Percentiles rank a stretch among this genome's conserved stretches.
Conservation (phyloP, 495 filamentous ascomycete genomes). For the Choiromyces venosus region DNA sequence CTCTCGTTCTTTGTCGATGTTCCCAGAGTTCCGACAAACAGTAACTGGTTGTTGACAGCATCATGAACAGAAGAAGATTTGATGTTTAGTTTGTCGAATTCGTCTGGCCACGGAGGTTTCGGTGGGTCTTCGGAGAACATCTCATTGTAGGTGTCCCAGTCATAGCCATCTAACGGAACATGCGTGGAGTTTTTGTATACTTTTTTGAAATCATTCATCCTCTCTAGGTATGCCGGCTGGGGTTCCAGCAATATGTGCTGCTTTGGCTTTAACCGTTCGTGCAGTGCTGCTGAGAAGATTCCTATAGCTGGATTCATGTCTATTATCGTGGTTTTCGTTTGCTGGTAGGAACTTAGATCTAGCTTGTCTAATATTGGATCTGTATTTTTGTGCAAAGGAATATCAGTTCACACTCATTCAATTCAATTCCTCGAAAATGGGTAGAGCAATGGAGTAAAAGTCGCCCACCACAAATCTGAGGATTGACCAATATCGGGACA, state of each 20-base stretch:
- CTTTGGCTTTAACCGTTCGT: constrained; percentile 66
- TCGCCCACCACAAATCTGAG: not conserved
- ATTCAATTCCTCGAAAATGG: not conserved
- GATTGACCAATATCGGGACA: not conserved
- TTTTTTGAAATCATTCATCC: constrained; percentile 54
- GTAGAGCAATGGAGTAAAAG: not conserved
- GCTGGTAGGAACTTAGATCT: constrained; percentile 26
- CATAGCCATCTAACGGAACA: constrained; percentile 30
- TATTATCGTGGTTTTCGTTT: constrained; percentile 45
- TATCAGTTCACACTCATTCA: not conserved
- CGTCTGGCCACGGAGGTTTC: constrained; percentile 5
- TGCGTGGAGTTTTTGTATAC: constrained; percentile 10
- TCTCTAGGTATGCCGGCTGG: constrained; percentile 49
- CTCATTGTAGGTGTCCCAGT: constrained; percentile 50
- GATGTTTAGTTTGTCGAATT: constrained; percentile 37
- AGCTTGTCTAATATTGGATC: constrained; percentile 20
- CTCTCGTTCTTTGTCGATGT: constrained; percentile 37
- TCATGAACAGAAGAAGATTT: constrained; percentile 7
- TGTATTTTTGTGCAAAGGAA: not conserved
- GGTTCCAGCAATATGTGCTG: constrained; percentile 76
- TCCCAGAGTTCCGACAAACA: constrained; percentile 44
- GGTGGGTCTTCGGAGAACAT: constrained; percentile 45
- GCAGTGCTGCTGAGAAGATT: constrained; percentile 67
- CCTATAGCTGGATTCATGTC: constrained; percentile 77
- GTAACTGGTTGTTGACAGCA: constrained; percentile 31